Conservation (phyloP, 129 eudicot genomes). For the Tanacetum coccineum region DNA sequence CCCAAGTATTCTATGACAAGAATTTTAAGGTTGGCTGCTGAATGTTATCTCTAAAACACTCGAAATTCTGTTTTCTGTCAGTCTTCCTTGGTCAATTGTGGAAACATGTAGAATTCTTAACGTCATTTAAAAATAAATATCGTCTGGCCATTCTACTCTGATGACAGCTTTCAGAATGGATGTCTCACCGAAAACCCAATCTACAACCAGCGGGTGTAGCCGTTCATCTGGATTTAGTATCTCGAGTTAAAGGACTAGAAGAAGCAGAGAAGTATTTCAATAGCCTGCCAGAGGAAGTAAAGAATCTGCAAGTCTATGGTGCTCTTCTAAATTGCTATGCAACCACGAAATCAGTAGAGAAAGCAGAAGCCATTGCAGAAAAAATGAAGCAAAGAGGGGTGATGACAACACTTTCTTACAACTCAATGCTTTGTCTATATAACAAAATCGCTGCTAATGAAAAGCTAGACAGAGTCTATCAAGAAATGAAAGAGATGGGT, state of each 20-base stretch:
- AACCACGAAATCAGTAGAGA: constrained; percentile 35
- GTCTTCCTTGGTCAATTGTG: neutral
- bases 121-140: neutral
- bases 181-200: constrained; percentile 34
- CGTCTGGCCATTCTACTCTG: constrained; percentile 1
- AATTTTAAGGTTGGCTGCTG: neutral
- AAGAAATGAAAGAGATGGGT: constrained; percentile 31
- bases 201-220: constrained; percentile 36
- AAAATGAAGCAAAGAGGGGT: constrained; percentile 35
- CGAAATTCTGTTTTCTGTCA: no score
- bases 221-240: constrained; percentile 39
- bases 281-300: constrained; percentile 36
- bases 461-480: constrained; percentile 29
- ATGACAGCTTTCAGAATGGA: constrained; percentile 68
- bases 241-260: constrained; percentile 43
- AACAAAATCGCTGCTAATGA: constrained; percentile 27
- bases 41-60: neutral
- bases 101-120: neutral
- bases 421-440: constrained; percentile 47
- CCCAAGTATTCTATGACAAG: neutral
- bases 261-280: constrained; percentile 50
- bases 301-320: constrained; percentile 30
- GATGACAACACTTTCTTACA: constrained; percentile 39
- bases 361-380: constrained; percentile 44
- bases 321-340: constrained; percentile 55